Evolutionary conservation across 441 rosid genomes (phyloP).

Genomic region (Macaranga tanarius): DNA sequence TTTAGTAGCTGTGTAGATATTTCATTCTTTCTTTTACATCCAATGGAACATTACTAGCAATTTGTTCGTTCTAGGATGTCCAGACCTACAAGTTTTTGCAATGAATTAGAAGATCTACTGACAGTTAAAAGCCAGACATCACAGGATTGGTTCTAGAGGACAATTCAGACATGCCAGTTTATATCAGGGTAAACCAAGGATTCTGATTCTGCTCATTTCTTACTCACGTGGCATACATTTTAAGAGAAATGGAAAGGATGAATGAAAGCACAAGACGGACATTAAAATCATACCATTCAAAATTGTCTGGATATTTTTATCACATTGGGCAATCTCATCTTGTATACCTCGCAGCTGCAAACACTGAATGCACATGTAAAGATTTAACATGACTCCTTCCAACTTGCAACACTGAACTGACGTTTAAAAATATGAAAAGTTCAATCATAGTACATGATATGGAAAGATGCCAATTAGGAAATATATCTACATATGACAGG

Average conservation of each 20-base stretch:
- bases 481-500: not conserved
- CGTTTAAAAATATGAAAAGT: not conserved
- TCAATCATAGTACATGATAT: conserved; percentile 1
- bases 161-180: not conserved
- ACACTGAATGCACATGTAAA: conserved; percentile 44
- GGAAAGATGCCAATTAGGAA: not conserved
- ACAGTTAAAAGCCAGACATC: not conserved
- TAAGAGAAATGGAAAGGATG: not conserved
- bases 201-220: not conserved
- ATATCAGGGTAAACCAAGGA: not conserved
- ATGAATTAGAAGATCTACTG: not conserved
- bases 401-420: conserved; percentile 8
- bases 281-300: conserved; percentile 38
- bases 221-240: not conserved
- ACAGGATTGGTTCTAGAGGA: not conserved
- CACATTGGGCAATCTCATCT: conserved; percentile 71
- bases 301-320: conserved; percentile 51
- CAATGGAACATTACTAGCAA: not conserved
- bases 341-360: conserved; percentile 58
- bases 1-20: conserved; percentile 1
- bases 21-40: not conserved
- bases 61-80: not conserved
- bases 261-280: conserved; percentile 17
- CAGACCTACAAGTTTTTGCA: not conserved
- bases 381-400: conserved; percentile 7